Base-by-base conservation (phyloP, 2,329 filamentous ascomycete genomes). In the Albifimbria verrucaria region DNA sequence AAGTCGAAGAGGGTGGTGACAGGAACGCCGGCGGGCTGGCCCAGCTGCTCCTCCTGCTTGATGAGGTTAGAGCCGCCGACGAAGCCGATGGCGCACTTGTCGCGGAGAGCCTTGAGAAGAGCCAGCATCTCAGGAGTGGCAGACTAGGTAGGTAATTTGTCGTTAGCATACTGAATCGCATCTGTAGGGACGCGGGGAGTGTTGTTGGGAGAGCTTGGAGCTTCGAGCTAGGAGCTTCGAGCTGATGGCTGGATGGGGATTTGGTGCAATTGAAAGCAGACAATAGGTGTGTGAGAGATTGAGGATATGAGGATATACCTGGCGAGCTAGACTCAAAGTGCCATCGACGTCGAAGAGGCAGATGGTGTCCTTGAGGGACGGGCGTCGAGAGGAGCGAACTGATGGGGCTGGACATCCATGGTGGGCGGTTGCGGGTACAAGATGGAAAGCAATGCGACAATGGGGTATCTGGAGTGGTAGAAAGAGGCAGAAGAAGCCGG, bases 21-120 rank as follows among this genome's bases (percentile, higher is more conserved):
- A 62, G 87, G 80, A 24, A 75, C 72, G 53, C 81, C 76, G 23
- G 82, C 70, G 4, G 83, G 69, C 51, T 65, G 81, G 69, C 92
- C 92, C 57, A 97, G 83, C 77, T 97, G 93, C 74, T 97, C 94
- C 74, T 97, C 91, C 76, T 97, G 94, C 79, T 99, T 97, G 70
- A 73, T 77, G 57, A 96, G 83, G 79, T 97, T 89, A 64, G 89
- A 94, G 69, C 94, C 94, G 66, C 94, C 94, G 56, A 97, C 92
- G 76, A 85, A 96, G 63, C 92, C 92, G 66, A 96, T 91, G 64
- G 91, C 89, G 67, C 89, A 88, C 72, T 94, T 92, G 70, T 94
- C 82, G 61, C 94, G 90, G 62, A 97, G 86, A 49, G 79, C 78
- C 47, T 87, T 81, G 66, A 97, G 90, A 58, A 93, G 78, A 58